Conservation (phyloP, 805 yeast species). For the Ogataea sp. region DNA sequence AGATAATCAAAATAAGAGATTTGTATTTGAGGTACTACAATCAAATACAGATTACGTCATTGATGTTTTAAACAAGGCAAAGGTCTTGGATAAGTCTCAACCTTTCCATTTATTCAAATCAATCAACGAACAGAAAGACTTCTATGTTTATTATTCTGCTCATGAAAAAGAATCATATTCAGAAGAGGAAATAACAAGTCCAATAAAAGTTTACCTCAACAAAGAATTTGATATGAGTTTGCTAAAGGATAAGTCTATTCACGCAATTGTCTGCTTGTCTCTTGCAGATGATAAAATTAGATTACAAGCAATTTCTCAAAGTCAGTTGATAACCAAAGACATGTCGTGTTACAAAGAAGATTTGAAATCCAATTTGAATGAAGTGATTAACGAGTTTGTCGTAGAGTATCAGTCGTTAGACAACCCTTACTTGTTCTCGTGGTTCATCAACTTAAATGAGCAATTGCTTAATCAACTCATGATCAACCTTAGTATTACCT, state of each 20-base stretch:
- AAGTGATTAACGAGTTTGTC: constrained; percentile 29
- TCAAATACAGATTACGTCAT: constrained; percentile 34
- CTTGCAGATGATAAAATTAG: constrained; percentile 10
- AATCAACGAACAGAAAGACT: constrained; percentile 17
- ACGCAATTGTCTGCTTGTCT: too few relatives aligned
- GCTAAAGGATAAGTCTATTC: too few relatives aligned
- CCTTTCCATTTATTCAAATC: constrained; percentile 78
- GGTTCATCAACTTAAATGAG: constrained; percentile 23
- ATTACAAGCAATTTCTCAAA: constrained; percentile 19
- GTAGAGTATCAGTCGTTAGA: constrained; percentile 26
- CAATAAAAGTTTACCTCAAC: constrained; percentile 61
- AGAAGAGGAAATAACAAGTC: constrained; percentile 50
- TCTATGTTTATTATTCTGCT: constrained; percentile 55
- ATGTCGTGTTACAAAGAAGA: constrained; percentile 21
- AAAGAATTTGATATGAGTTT: constrained; percentile 30
- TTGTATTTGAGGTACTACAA: constrained; percentile 17
- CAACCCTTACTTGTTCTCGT: constrained; percentile 20
- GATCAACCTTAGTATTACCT: too few relatives aligned
- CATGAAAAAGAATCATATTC: constrained; percentile 49
- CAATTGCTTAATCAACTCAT: too few relatives aligned
- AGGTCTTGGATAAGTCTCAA: constrained; percentile 65
- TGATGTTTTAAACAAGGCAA: constrained; percentile 57
- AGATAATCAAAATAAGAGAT: constrained; percentile 3
- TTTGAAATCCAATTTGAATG: constrained; percentile 28
- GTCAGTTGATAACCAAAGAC: too few relatives aligned